Evolutionary conservation across 106 monocot species (phyloP), one percentile per base, ranked within the genome.

Genomic region (Alisma plantagoaquatica): DNA sequence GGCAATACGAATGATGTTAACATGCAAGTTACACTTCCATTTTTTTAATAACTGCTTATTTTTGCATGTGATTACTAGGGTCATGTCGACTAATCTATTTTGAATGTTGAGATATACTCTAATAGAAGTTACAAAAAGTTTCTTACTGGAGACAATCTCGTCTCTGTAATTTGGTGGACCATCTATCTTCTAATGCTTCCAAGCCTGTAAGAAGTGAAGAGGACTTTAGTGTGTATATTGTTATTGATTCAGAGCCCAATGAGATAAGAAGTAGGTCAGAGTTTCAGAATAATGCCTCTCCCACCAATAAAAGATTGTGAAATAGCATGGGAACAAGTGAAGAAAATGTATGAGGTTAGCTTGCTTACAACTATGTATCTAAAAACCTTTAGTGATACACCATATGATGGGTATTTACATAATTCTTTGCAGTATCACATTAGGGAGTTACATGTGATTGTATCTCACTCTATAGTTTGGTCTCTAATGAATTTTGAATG

Each of bases 221-320:
- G 61, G 69, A 69, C 61, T 69, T 53, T 3, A 61, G 60, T 69
- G 27, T 46, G 32, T 43, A 69, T 69, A 53, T 53, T 8, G 10
- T 53, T 24, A 69, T 60, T 43, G 69, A 69, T 45, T 60, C 31
- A 27, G 69, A 61, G 24, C 53, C 18, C 11, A 69, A 60, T 19
- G 31, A 53, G 4, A 23, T 49, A 45, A 24, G 51, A 2, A 41
- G 28, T 15, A 68, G 43, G 58, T 27, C 20, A 29, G 68, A 68
- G 22, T 23, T 19, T 19, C 17, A 51, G 9, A 59, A 43, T 52
- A 49, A 43, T 68, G 49, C 42, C 44, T 68, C 68, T 23, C 60
- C 69, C 2, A 30, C 46, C 10, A 69, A 46, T 30, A 69, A 69
- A 41, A 60, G 60, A 43, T 44, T 53, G 26, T 52, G 69, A 15